Conservation (phyloP, 345 rosid species). For the Firmiana major region DNA sequence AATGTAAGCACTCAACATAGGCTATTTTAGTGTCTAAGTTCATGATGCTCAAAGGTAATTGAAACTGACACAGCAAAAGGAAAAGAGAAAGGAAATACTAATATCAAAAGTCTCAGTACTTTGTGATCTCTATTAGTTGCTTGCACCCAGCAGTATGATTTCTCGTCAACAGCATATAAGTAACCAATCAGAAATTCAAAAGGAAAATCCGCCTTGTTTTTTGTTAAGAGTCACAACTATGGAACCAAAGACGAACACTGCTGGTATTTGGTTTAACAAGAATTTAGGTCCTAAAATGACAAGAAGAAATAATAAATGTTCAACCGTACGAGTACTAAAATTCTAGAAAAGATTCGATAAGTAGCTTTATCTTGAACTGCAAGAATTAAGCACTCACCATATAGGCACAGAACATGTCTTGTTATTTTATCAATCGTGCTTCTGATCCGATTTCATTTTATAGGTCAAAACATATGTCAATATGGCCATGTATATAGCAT, state of each 20-base stretch:
- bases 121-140: not conserved
- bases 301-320: not conserved
- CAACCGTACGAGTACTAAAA: not conserved
- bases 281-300: not conserved
- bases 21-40: not conserved
- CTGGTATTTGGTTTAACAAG: not conserved
- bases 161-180: not conserved
- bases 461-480: not conserved
- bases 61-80: not conserved
- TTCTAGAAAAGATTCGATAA: not conserved
- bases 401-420: not conserved
- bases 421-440: not conserved
- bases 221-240: not conserved
- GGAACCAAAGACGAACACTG: not conserved
- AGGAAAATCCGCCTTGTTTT: not conserved
- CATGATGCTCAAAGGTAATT: not conserved
- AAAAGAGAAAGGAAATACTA: not conserved
- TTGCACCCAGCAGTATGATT: not conserved
- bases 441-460: not conserved
- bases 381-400: not conserved
- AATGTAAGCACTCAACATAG: not conserved
- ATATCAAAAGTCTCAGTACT: not conserved
- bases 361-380: not conserved
- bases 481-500: not conserved
- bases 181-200: not conserved